Percentiles rank a stretch among this genome's conserved stretches.
Conservation (phyloP, 805 yeast genomes). For the Allodekkera sacchari region DNA sequence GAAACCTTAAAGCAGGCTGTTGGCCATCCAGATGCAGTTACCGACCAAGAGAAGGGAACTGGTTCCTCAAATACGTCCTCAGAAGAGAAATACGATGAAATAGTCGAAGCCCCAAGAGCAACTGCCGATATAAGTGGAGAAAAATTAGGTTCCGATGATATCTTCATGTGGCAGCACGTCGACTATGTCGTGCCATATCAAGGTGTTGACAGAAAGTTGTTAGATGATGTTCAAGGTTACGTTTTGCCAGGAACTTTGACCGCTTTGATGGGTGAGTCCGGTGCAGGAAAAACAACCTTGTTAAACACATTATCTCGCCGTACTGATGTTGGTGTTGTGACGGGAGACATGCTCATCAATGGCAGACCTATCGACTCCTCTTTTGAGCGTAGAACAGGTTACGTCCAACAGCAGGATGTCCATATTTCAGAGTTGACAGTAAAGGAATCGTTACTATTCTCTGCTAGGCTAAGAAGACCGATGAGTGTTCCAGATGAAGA, state of each 20-base stretch:
- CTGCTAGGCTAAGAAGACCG: conserved; percentile 44
- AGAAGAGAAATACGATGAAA: background rate
- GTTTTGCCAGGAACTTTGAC: conserved; percentile 49
- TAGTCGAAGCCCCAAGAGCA: background rate
- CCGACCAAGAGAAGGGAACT: conserved; percentile 1
- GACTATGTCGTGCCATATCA: conserved; percentile 47
- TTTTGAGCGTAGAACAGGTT: conserved; percentile 46
- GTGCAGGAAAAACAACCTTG: conserved; percentile 58
- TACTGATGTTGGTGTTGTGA: conserved; percentile 41
- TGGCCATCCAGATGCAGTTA: conserved; percentile 1
- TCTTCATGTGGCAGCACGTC: conserved; percentile 58
- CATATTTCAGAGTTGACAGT: conserved; percentile 45
- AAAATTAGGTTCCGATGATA: conserved; percentile 31
- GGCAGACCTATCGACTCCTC: conserved; percentile 40
- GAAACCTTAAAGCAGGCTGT: conserved; percentile 1
- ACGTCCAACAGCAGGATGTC: conserved; percentile 50
- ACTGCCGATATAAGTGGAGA: conserved; percentile 4
- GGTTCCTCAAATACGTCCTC: background rate
- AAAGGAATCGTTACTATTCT: conserved; percentile 39
- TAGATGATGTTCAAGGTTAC: conserved; percentile 37
- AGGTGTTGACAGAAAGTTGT: conserved; percentile 31
- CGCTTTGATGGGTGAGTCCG: conserved; percentile 59
- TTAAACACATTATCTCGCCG: conserved; percentile 47
- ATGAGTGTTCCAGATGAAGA: conserved; percentile 30
- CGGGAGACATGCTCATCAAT: conserved; percentile 53